These are phyloP conservation scores for Detonula confervacea DNA, from an alignment of 352 stramenopile species.

Conservation along the genomic window DNA sequence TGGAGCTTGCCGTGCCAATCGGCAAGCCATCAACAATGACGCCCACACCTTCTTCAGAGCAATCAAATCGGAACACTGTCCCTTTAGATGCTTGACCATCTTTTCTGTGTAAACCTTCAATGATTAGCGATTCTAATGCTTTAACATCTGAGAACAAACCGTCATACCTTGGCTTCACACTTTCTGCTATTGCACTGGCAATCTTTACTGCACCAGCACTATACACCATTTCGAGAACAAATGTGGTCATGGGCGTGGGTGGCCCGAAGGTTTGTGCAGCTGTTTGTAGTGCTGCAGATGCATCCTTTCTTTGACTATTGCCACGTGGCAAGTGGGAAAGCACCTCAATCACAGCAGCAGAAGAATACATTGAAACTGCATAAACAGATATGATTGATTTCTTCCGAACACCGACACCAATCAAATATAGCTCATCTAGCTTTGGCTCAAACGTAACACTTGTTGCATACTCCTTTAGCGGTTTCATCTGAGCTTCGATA, in stretches of 20 bases:
- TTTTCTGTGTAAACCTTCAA: not conserved
- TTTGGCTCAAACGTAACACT: slow-evolving; percentile 65
- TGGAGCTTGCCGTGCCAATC: not conserved
- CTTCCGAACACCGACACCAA: slow-evolving; percentile 68
- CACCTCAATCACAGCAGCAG: slow-evolving; percentile 32
- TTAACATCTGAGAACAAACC: not conserved
- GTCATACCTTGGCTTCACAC: not conserved
- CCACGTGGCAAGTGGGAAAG: slow-evolving; percentile 38
- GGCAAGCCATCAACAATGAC: not conserved
- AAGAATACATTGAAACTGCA: slow-evolving; percentile 64
- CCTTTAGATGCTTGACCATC: slow-evolving; percentile 1
- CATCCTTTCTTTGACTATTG: slow-evolving; percentile 34
- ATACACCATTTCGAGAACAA: slow-evolving; percentile 2
- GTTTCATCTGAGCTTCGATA: slow-evolving; percentile 14
- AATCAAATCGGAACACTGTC: slow-evolving; percentile 1
- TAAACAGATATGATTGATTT: slow-evolving; percentile 74
- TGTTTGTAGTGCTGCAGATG: not conserved
- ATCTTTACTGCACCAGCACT: not conserved
- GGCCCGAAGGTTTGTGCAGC: not conserved
- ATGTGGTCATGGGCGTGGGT: not conserved
- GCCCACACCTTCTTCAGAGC: not conserved
- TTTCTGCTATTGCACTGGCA: slow-evolving; percentile 2
- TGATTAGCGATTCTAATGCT: not conserved
- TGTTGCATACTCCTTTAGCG: slow-evolving; percentile 63
- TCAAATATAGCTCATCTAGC: too few relatives aligned